A percentile compares a stretch with the other conserved stretches of the same genome.
phyloP scores from a whole-genome alignment of 2,329 filamentous ascomycete species.

The Amauroascus niger region DNA sequence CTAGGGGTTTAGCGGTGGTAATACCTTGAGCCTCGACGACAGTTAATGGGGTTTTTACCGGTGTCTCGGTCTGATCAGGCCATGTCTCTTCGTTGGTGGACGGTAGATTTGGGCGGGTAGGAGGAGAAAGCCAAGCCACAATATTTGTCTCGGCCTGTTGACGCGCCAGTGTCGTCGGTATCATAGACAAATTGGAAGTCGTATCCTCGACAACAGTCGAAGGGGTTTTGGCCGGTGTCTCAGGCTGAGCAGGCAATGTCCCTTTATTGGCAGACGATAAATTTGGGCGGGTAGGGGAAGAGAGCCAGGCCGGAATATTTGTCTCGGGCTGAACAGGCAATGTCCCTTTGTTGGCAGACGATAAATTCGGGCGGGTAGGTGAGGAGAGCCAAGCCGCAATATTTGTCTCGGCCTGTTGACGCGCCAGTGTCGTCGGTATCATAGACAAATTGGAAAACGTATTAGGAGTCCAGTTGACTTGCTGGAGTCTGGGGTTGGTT shows the following conservation, averaged over 20 bases:
- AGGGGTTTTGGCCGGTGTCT: slow-evolving; percentile 4
- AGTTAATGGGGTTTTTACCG: background rate
- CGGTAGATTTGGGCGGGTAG: slow-evolving; percentile 2
- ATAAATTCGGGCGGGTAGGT: background rate
- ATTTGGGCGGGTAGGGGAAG: background rate
- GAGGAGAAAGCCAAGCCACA: slow-evolving; percentile 1
- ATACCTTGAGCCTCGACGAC: background rate
- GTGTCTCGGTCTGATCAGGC: slow-evolving; percentile 8
- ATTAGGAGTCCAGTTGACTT: background rate
- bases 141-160: slow-evolving; percentile 1
- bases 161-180: background rate
- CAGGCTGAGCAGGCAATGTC: slow-evolving; percentile 3
- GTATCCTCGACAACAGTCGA: background rate
- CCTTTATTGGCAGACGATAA: background rate
- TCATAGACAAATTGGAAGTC: background rate
- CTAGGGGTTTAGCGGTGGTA: background rate
- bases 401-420: slow-evolving; percentile 1
- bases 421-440: background rate
- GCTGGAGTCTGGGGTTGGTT: background rate
- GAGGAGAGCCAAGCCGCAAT: slow-evolving; percentile 4
- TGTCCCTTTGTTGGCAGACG: background rate
- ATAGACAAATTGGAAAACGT: background rate
- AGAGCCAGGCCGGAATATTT: slow-evolving; percentile 1
- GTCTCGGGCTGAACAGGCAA: slow-evolving; percentile 7
- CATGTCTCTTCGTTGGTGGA: background rate